A percentile compares a stretch with the other conserved stretches of the same genome.
Evolutionary conservation across 495 filamentous ascomycete species (phyloP).

Genomic region (Daldinia vernicosa): DNA sequence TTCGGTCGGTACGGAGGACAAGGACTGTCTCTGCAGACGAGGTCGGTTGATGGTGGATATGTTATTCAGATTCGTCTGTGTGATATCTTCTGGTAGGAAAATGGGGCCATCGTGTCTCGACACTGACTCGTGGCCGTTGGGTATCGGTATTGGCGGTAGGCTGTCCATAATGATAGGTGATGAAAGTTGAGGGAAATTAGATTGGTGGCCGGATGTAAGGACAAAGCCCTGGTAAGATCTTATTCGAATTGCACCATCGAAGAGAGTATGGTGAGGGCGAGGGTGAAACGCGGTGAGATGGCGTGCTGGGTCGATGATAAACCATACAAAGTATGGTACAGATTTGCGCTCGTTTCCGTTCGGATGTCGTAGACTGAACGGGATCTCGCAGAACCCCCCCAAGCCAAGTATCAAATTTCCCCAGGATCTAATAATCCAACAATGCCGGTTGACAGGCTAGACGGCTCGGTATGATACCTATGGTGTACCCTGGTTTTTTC

Average conservation of each 20-base stretch:
- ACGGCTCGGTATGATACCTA: background rate
- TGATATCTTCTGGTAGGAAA: slow-evolving; percentile 16
- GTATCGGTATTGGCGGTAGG: slow-evolving; percentile 20
- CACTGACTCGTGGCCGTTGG: slow-evolving; percentile 31
- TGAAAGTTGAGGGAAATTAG: slow-evolving; percentile 27
- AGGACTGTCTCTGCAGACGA: slow-evolving; percentile 30
- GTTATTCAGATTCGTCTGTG: slow-evolving; percentile 16
- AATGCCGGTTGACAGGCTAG: background rate
- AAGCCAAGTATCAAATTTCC: background rate
- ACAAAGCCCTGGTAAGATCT: slow-evolving; percentile 32
- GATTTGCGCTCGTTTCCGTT: background rate
- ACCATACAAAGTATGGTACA: background rate
- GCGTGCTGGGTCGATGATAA: slow-evolving; percentile 23
- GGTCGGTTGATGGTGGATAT: slow-evolving; percentile 19
- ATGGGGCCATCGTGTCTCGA: slow-evolving; percentile 30
- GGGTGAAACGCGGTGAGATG: slow-evolving; percentile 41
- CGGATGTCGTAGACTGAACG: slow-evolving; percentile 20
- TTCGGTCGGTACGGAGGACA: slow-evolving; percentile 25
- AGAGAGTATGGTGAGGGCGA: slow-evolving; percentile 33
- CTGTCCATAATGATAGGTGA: slow-evolving; percentile 29
- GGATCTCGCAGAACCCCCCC: slow-evolving; percentile 22
- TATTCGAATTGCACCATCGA: slow-evolving; percentile 42
- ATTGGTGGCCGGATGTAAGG: slow-evolving; percentile 30
- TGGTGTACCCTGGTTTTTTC: background rate
- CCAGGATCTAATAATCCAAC: background rate